Conservation (phyloP, 805 yeast species). For the Sugiyamaella boreocaroliniensis region DNA sequence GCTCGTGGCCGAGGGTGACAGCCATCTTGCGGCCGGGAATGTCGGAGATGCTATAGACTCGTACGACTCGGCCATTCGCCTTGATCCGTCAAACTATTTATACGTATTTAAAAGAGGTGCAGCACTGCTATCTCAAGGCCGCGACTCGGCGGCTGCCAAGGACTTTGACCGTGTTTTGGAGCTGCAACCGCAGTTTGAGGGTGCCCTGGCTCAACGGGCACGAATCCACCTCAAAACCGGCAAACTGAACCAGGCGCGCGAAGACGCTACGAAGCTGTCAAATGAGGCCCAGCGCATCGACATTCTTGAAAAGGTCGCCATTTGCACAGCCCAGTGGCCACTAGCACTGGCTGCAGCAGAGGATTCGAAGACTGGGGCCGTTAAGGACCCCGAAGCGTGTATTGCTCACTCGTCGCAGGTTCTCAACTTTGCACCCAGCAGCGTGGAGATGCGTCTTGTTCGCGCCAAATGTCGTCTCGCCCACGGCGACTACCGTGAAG, state of each 20-base stretch:
- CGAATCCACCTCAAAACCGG: conserved; percentile 30
- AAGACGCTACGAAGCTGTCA: conserved; percentile 13
- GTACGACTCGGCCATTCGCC: conserved; percentile 25
- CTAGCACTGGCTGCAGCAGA: conserved; percentile 16
- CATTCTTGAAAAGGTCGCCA: conserved; percentile 12
- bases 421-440: conserved; percentile 26
- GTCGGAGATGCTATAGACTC: conserved; percentile 12
- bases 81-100: conserved; percentile 26
- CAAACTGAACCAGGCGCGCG: conserved; percentile 19
- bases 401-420: conserved; percentile 23
- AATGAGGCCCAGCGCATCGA: conserved; percentile 16
- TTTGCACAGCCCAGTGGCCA: neutral
- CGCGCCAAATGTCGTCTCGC: conserved; percentile 31
- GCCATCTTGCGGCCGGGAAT: conserved; percentile 12
- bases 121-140: conserved; percentile 31
- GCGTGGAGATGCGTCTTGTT: conserved; percentile 20
- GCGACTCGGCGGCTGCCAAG: conserved; percentile 30
- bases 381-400: conserved; percentile 21
- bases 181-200: conserved; percentile 30
- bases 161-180: conserved; percentile 31
- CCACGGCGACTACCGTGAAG: conserved; percentile 28
- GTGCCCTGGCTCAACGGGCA: conserved; percentile 32
- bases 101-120: conserved; percentile 33
- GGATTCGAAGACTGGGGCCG: conserved; percentile 6
- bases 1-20: conserved; percentile 10